phyloP scores from a whole-genome alignment of 164 flowering plant genomes.

The Nelumbo lutea region DNA sequence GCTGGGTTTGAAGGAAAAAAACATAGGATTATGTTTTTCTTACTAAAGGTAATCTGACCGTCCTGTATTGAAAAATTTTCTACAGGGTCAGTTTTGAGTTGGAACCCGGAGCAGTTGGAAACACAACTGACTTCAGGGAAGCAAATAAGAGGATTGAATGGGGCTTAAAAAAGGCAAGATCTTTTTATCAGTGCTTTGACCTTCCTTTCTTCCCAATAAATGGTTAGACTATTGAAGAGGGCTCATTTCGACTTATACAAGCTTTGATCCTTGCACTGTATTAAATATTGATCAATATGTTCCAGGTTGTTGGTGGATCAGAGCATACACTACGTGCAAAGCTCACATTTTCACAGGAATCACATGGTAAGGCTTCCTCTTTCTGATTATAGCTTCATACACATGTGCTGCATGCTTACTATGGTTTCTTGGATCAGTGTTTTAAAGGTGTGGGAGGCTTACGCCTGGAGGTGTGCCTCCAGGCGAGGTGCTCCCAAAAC shows the following conservation, averaged over 20 bases:
- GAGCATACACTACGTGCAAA: conserved; percentile 88
- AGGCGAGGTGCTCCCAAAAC: no score
- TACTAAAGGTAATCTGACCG: conserved; percentile 3
- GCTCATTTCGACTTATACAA: background rate
- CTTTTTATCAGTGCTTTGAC: conserved; percentile 2
- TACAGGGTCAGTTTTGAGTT: conserved; percentile 84
- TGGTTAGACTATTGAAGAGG: background rate
- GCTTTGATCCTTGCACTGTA: background rate
- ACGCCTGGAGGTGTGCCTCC: no score
- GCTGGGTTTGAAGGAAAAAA: background rate
- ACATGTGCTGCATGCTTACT: no score
- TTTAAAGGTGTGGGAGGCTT: no score
- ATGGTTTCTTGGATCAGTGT: no score
- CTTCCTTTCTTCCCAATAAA: background rate
- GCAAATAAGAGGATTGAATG: conserved; percentile 84
- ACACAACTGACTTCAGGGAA: conserved; percentile 89
- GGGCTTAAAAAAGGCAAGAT: conserved; percentile 75
- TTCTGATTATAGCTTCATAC: background rate
- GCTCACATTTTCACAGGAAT: conserved; percentile 86
- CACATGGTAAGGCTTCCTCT: conserved; percentile 52
- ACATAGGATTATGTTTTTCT: background rate
- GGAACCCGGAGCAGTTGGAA: conserved; percentile 89
- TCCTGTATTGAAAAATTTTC: background rate
- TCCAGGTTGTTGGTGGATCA: conserved; percentile 90
- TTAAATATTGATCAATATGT: conserved; percentile 12